Evolutionary conservation across 2,329 filamentous ascomycete species (phyloP).

Genomic region (Epichloe aotearoae): DNA sequence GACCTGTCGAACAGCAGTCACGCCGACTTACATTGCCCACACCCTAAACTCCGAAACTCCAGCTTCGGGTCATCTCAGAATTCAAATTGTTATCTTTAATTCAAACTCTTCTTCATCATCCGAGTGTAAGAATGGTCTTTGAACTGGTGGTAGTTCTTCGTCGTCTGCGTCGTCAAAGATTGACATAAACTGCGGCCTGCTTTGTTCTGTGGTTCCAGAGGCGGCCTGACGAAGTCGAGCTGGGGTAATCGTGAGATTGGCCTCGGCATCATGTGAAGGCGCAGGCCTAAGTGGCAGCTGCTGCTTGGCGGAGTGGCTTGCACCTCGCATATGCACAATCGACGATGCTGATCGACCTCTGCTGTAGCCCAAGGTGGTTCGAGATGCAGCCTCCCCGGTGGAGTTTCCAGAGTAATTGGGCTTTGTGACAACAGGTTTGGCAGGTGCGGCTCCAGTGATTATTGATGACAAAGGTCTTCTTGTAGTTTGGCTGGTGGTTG

Average conservation of each 20-base stretch:
- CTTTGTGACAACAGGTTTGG: constrained; percentile 32
- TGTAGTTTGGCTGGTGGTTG: neutral
- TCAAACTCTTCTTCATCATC: constrained; percentile 44
- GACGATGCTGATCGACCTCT: constrained; percentile 52
- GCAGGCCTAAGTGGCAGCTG: constrained; percentile 9
- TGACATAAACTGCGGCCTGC: constrained; percentile 39
- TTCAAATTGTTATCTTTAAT: constrained; percentile 26
- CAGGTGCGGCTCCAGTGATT: constrained; percentile 16
- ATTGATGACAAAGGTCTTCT: constrained; percentile 19
- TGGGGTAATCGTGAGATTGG: constrained; percentile 34
- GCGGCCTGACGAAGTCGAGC: constrained; percentile 19
- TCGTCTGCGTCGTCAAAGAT: constrained; percentile 44
- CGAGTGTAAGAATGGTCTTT: constrained; percentile 10
- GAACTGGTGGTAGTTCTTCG: constrained; percentile 20
- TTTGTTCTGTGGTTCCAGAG: constrained; percentile 10
- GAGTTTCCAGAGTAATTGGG: constrained; percentile 41
- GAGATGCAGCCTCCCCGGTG: constrained; percentile 57
- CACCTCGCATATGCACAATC: constrained; percentile 22
- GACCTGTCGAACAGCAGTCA: neutral
- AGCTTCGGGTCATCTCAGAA: neutral
- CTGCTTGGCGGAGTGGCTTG: constrained; percentile 6
- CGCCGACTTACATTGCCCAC: neutral
- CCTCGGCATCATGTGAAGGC: constrained; percentile 1
- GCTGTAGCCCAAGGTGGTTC: constrained; percentile 74
- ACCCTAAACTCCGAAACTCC: constrained; percentile 1